Conservation (phyloP, 2,329 filamentous ascomycete genomes). For the Stachybotrys chlorohalonatus region DNA sequence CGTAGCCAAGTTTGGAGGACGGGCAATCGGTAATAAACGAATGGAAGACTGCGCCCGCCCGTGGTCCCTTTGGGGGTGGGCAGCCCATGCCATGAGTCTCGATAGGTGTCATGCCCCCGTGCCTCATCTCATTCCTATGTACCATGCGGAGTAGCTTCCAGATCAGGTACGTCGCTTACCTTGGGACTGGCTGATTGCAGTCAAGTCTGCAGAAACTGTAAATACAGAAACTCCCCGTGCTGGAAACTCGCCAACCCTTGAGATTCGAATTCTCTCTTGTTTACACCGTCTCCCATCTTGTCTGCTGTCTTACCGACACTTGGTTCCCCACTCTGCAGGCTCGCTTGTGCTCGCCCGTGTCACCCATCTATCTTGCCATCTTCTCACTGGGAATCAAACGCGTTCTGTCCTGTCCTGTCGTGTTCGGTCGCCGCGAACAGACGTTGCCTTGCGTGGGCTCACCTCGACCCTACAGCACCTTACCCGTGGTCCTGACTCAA, state of each 20-base stretch:
- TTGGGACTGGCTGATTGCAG: not conserved
- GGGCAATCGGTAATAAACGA: not conserved
- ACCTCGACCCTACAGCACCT: not conserved
- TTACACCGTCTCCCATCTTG: not conserved
- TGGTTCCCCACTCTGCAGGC: not conserved
- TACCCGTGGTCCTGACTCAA: not conserved
- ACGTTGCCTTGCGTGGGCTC: not conserved
- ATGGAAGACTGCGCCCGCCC: not conserved
- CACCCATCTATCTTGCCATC: not conserved
- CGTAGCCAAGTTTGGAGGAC: not conserved
- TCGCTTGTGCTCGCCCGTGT: not conserved
- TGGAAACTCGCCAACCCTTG: not conserved
- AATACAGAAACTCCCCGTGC: not conserved
- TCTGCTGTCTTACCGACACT: not conserved
- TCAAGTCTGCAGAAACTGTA: not conserved
- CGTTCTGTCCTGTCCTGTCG: too few species aligned
- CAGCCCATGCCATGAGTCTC: not conserved
- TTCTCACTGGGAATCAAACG: too few species aligned
- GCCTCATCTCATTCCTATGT: not conserved
- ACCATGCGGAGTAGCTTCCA: not conserved
- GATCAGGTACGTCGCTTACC: not conserved
- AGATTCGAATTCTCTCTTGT: not conserved
- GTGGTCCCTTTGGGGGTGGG: not conserved
- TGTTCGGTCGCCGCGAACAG: too few species aligned
- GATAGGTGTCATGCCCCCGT: not conserved